Percentiles rank a stretch among this genome's conserved stretches.
phyloP scores from a whole-genome alignment of 768 basidiomycete genomes.

The Suillus sp. region DNA sequence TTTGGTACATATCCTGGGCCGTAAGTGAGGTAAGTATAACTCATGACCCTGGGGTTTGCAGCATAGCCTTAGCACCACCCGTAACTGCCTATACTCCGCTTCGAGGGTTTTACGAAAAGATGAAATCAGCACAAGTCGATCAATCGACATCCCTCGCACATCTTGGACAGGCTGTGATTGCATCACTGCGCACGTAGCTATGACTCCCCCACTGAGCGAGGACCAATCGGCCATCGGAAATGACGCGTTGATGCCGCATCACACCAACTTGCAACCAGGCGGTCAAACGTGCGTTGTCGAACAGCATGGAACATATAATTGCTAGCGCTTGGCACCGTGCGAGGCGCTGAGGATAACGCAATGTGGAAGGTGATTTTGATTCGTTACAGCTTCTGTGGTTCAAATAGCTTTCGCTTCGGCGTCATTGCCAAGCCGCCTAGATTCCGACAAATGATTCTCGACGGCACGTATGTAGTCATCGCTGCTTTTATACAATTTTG shows the following conservation, averaged over 20 bases:
- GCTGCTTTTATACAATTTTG: not conserved
- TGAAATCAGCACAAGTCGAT: not conserved
- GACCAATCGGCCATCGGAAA: not conserved
- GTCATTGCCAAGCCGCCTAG: not conserved
- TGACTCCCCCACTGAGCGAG: not conserved
- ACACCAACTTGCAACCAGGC: not conserved
- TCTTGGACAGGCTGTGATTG: not conserved
- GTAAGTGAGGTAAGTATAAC: not conserved
- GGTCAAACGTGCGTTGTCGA: not conserved
- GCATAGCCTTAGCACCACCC: not conserved
- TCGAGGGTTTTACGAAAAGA: not conserved
- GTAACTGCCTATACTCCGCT: not conserved
- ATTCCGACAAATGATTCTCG: not conserved
- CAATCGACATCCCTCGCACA: not conserved
- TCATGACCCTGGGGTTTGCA: not conserved
- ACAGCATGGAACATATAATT: not conserved
- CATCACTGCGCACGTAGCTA: not conserved
- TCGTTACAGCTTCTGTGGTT: not conserved
- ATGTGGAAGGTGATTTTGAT: not conserved
- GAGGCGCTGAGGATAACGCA: not conserved
- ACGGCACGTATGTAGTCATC: not conserved
- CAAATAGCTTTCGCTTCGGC: not conserved
- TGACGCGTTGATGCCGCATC: not conserved
- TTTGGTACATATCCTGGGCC: not conserved
- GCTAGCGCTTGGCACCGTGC: not conserved